phyloP scores from a whole-genome alignment of 202 grass and related monocot species.

The Alloteropsis angusta region DNA sequence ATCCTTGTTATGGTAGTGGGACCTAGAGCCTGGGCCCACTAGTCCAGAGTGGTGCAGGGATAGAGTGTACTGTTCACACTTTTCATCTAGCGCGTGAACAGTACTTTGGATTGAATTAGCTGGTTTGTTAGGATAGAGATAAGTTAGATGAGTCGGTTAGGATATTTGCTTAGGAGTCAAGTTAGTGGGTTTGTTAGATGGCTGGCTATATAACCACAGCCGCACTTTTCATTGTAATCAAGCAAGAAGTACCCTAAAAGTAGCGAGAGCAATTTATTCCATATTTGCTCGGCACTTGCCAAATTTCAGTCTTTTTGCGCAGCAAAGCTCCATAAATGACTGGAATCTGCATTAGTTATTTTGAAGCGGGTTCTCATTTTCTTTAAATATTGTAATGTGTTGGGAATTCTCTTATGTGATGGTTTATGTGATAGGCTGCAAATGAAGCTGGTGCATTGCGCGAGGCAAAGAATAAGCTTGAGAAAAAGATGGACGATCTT shows the following conservation, averaged over 20 bases:
- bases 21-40: no score
- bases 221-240: no score
- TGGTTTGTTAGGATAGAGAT: no score
- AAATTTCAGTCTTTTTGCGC: not conserved
- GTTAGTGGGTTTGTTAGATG: no score
- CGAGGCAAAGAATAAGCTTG: conserved; percentile 97
- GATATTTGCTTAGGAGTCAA: no score
- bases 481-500: conserved; percentile 92
- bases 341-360: not conserved
- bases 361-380: not conserved
- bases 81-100: no score
- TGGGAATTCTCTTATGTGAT: conserved; percentile 25
- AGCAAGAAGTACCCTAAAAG: no score
- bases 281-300: not conserved
- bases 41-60: no score
- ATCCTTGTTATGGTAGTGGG: not conserved
- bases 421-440: conserved; percentile 52
- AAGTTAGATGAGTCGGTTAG: no score
- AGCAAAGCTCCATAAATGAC: not conserved
- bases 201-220: no score
- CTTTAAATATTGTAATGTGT: not conserved
- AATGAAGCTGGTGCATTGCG: conserved; percentile 93
- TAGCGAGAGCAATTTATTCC: not conserved
- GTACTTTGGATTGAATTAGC: no score
- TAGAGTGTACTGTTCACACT: no score